These are phyloP conservation scores for Nemania diffusa DNA, from an alignment of 2,329 filamentous ascomycete genomes.

Conservation along the genomic window DNA sequence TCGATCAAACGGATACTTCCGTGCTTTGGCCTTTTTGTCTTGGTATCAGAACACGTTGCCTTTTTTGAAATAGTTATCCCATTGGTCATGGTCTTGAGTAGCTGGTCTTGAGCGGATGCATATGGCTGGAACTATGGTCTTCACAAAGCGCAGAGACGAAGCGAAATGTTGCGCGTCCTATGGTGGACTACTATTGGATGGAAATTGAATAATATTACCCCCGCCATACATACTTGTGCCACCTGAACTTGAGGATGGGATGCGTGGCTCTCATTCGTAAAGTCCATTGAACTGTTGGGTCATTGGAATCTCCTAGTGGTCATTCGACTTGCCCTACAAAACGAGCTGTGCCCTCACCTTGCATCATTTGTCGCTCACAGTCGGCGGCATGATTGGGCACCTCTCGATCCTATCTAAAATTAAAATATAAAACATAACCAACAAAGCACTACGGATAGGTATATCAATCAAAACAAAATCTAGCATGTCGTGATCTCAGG, in stretches of 20 bases:
- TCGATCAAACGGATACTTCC: neutral
- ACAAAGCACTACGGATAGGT: neutral
- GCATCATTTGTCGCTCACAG: neutral
- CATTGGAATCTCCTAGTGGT: neutral
- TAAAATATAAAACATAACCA: neutral
- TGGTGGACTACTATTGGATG: neutral
- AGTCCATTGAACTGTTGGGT: neutral
- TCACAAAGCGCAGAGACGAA: neutral
- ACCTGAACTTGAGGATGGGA: no score
- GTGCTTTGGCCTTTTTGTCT: neutral
- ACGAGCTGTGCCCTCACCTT: neutral
- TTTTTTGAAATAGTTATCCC: neutral
- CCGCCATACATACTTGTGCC: neutral
- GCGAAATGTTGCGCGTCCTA: neutral
- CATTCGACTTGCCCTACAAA: neutral
- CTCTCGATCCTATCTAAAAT: neutral
- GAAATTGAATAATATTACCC: neutral
- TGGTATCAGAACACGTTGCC: neutral
- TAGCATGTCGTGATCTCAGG: neutral
- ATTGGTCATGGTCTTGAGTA: neutral
- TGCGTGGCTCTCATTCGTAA: neutral
- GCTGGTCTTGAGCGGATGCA: neutral
- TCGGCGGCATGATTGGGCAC: neutral
- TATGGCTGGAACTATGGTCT: neutral
- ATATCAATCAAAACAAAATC: neutral